Percentiles rank a stretch among this genome's conserved stretches.
phyloP scores from a whole-genome alignment of 1,284 basidiomycete species.

The Apiotrichum veenhuisii region DNA sequence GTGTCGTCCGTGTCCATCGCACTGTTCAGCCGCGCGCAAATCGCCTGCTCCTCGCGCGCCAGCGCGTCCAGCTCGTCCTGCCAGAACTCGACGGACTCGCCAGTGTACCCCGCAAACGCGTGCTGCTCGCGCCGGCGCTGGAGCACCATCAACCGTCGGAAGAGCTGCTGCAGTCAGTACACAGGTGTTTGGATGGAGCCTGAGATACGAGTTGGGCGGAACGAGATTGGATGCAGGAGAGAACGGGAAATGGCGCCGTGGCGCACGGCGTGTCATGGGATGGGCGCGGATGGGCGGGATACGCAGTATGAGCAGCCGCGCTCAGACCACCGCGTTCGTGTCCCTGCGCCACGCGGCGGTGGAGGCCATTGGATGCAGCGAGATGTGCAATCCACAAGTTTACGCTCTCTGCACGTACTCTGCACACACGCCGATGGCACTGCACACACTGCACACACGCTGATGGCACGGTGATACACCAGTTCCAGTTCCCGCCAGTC shows the following conservation, averaged over 20 bases:
- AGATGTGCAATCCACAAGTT: too few relatives aligned
- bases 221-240: not conserved
- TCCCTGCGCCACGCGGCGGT: too few relatives aligned
- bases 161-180: conserved; percentile 31
- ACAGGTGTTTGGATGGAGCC: not conserved
- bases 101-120: conserved; percentile 35
- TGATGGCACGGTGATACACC: not conserved
- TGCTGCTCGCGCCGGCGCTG: conserved; percentile 35
- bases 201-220: not conserved
- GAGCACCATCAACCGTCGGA: conserved; percentile 39
- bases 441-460: too few relatives aligned
- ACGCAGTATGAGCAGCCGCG: too few relatives aligned
- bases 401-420: too few relatives aligned
- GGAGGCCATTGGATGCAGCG: too few relatives aligned
- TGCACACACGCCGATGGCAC: too few relatives aligned
- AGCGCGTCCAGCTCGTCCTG: conserved; percentile 29
- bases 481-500: not conserved
- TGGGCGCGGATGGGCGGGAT: too few relatives aligned
- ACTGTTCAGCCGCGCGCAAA: conserved; percentile 8
- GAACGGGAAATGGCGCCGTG: not conserved
- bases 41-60: conserved; percentile 18
- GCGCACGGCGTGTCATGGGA: not conserved
- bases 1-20: conserved; percentile 3
- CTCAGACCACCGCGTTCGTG: too few relatives aligned
- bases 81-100: conserved; percentile 38